Evolutionary conservation across 129 eudicot genomes (phyloP).

Genomic region (Mikania micrantha): DNA sequence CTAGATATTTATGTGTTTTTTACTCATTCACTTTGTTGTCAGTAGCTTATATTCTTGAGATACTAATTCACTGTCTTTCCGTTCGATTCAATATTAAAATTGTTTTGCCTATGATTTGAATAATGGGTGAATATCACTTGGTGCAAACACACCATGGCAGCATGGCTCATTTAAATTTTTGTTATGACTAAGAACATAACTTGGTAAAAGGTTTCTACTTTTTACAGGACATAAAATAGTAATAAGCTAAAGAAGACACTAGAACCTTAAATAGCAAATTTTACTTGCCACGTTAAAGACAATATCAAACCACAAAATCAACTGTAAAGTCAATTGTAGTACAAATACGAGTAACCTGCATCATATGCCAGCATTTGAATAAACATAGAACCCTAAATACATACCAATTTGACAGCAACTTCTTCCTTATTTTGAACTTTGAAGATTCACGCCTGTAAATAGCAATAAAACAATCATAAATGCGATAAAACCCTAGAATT

Average conservation of each 20-base stretch:
- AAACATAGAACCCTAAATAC: slow-evolving; percentile 16
- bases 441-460: slow-evolving; percentile 74
- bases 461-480: slow-evolving; percentile 2
- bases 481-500: not conserved
- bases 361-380: not conserved
- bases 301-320: slow-evolving; percentile 1
- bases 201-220: not conserved
- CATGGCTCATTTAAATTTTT: not conserved
- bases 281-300: not conserved
- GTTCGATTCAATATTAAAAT: not conserved
- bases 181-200: not conserved
- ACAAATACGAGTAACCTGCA: not conserved
- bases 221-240: not conserved
- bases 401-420: slow-evolving; percentile 94
- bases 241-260: not conserved
- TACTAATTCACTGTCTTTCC: not conserved
- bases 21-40: not conserved
- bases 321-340: not conserved
- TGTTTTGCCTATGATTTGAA: not conserved
- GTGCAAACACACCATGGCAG: not conserved
- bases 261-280: not conserved
- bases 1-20: not conserved
- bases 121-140: not conserved
- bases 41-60: not conserved
- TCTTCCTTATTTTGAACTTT: slow-evolving; percentile 92